These are phyloP conservation scores for Penicillium frequentans DNA, from an alignment of 2,329 filamentous ascomycete species.

Conservation along the genomic window DNA sequence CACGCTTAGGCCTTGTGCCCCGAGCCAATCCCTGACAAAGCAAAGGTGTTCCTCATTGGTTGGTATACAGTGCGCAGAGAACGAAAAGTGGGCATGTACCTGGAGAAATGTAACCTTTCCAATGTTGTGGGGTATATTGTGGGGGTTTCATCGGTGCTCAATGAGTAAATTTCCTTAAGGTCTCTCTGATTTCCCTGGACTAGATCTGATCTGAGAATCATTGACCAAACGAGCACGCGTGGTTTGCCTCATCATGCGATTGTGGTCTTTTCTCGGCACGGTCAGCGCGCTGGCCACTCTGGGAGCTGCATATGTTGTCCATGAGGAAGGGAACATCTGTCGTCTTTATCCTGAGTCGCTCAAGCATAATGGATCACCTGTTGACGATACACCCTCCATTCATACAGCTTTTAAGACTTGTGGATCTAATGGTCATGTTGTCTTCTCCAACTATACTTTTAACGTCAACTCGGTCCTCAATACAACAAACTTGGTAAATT, in stretches of 20 bases:
- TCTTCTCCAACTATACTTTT: constrained; percentile 24
- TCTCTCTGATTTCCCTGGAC: background rate
- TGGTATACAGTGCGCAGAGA: background rate
- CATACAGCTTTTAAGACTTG: constrained; percentile 31
- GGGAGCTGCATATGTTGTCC: constrained; percentile 16
- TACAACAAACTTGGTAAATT: constrained; percentile 24
- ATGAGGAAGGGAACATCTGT: constrained; percentile 19
- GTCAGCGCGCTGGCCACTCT: constrained; percentile 2
- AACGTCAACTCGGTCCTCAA: constrained; percentile 20
- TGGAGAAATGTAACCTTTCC: background rate
- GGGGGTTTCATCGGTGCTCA: background rate
- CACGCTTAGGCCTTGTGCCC: background rate
- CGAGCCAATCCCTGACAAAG: background rate
- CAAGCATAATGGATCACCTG: constrained; percentile 14
- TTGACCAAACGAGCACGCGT: too few species aligned
- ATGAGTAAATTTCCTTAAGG: background rate
- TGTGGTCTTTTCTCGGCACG: background rate
- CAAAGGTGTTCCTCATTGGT: background rate
- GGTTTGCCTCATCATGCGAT: background rate
- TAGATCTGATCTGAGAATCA: background rate
- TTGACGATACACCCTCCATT: constrained; percentile 24
- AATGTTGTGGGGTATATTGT: background rate
- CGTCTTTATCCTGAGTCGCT: constrained; percentile 23
- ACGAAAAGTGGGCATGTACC: background rate
- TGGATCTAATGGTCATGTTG: constrained; percentile 26